phyloP scores from a whole-genome alignment of 192 early-diverging fungal genomes.

The Linnemannia exigua region DNA sequence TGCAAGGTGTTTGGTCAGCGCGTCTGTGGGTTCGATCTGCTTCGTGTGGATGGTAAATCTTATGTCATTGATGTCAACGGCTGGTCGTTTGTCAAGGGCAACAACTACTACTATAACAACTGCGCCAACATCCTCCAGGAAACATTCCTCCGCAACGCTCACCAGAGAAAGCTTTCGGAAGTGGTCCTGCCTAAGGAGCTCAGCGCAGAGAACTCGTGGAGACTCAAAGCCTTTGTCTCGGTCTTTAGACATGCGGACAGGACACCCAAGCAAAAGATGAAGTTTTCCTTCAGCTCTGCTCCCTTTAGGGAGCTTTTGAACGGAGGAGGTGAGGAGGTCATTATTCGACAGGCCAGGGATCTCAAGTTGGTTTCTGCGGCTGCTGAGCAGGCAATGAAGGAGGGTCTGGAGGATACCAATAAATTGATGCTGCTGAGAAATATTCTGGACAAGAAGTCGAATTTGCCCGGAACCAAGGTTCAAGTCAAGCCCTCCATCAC shows the following conservation, averaged over 20 bases:
- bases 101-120: conserved; percentile 90
- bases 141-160: conserved; percentile 79
- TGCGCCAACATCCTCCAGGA: conserved; percentile 82
- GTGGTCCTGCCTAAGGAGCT: conserved; percentile 68
- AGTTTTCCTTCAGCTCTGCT: conserved; percentile 82
- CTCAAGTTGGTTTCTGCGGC: conserved; percentile 77
- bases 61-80: conserved; percentile 98
- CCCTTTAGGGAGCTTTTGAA: conserved; percentile 84
- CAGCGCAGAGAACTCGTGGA: conserved; percentile 88
- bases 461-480: conserved; percentile 91
- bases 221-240: conserved; percentile 92
- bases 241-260: conserved; percentile 97
- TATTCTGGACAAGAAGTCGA: conserved; percentile 85
- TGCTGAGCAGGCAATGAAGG: conserved; percentile 65
- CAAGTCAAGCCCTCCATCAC: conserved; percentile 88
- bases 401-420: conserved; percentile 64
- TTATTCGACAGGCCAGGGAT: conserved; percentile 81
- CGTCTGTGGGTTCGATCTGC: conserved; percentile 94
- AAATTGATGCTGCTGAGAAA: conserved; percentile 76
- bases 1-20: conserved; percentile 89
- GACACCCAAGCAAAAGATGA: conserved; percentile 98
- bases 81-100: conserved; percentile 98
- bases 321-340: conserved; percentile 79
- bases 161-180: conserved; percentile 66
- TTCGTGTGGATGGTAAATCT: conserved; percentile 82